These are phyloP conservation scores for Arthrobotrys sinensis DNA, from an alignment of 2,329 filamentous ascomycete genomes.

Conservation along the genomic window DNA sequence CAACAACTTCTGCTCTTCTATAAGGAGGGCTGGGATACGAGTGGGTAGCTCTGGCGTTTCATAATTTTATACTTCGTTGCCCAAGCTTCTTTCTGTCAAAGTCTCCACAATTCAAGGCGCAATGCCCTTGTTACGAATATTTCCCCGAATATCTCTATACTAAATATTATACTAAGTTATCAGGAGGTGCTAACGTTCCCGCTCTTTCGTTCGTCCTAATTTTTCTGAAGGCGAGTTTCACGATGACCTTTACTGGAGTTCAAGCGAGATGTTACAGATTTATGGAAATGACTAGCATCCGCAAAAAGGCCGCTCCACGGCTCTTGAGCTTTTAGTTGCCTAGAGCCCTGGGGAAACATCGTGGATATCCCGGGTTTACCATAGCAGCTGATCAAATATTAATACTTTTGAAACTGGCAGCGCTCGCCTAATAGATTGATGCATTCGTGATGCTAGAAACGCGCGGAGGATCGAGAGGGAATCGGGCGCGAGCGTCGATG, in stretches of 20 bases:
- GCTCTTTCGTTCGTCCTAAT: conserved; percentile 18
- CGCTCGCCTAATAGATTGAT: conserved; percentile 57
- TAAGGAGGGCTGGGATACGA: conserved; percentile 33
- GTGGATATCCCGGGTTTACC: conserved; percentile 35
- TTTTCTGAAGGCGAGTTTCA: conserved; percentile 58
- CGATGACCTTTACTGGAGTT: conserved; percentile 41
- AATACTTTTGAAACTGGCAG: conserved; percentile 57
- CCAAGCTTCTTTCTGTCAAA: conserved; percentile 1
- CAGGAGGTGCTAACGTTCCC: conserved; percentile 15
- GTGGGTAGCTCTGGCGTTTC: conserved; percentile 52
- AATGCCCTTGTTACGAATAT: conserved; percentile 31
- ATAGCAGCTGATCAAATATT: conserved; percentile 37
- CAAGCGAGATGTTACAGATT: conserved; percentile 61
- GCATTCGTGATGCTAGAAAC: conserved; percentile 8
- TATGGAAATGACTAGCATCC: conserved; percentile 38
- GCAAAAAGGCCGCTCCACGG: conserved; percentile 27
- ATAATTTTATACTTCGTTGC: conserved; percentile 33
- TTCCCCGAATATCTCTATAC: conserved; percentile 25
- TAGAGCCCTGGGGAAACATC: conserved; percentile 21
- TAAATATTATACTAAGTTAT: neutral
- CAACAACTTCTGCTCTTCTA: conserved; percentile 33
- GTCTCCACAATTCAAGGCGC: conserved; percentile 10
- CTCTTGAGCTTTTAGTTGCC: conserved; percentile 14
- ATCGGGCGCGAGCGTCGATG: neutral
- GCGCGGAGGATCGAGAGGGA: conserved; percentile 7